Evolutionary conservation across 2,329 filamentous ascomycete species (phyloP).

Genomic region (Neonectria coccinea): DNA sequence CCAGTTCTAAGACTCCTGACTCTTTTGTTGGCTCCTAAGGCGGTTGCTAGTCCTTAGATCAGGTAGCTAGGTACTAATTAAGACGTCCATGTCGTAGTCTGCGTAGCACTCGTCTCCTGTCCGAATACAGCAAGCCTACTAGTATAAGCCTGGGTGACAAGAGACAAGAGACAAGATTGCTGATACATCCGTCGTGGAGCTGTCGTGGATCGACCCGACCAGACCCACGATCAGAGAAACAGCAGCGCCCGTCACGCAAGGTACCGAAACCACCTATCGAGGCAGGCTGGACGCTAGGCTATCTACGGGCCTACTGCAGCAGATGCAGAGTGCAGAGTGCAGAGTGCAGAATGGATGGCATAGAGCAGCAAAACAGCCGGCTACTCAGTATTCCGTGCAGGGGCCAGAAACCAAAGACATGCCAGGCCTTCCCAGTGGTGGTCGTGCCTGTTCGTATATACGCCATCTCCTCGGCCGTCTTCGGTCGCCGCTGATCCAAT

Average conservation of each 20-base stretch:
- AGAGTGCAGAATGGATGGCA: neutral
- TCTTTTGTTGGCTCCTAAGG: neutral
- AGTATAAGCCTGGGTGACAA: neutral
- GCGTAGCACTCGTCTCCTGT: neutral
- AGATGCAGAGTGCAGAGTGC: constrained; percentile 6
- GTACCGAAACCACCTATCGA: constrained; percentile 10
- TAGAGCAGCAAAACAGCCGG: constrained; percentile 4
- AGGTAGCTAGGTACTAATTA: no score
- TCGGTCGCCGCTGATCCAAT: constrained; percentile 23
- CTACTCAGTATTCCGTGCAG: neutral
- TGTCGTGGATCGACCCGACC: constrained; percentile 7
- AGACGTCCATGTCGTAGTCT: neutral
- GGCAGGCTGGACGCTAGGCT: constrained; percentile 27
- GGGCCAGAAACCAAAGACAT: neutral
- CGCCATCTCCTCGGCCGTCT: constrained; percentile 18
- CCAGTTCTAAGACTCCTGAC: neutral
- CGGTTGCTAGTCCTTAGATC: no score
- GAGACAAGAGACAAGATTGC: constrained; percentile 13
- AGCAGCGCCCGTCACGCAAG: constrained; percentile 4
- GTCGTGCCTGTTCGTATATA: constrained; percentile 18
- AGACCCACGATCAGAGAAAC: neutral
- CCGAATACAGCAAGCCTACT: neutral
- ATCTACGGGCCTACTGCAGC: constrained; percentile 17
- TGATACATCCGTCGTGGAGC: constrained; percentile 14
- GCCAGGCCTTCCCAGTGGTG: neutral